phyloP scores from a whole-genome alignment of 768 basidiomycete species.

The Phanerochaete sordida region DNA sequence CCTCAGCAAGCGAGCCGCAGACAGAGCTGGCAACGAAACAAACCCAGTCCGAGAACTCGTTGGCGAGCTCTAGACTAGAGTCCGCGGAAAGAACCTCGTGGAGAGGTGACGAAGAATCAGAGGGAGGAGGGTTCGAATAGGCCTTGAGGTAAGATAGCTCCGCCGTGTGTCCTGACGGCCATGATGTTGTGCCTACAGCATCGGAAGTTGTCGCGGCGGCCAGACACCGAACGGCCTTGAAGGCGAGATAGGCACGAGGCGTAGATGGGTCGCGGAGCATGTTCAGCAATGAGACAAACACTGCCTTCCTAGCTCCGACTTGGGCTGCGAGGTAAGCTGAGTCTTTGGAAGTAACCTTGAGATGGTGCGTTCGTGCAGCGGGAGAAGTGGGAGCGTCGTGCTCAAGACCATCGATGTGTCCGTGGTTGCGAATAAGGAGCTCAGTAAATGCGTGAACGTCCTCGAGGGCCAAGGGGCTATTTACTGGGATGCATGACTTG shows the following conservation, averaged over 20 bases:
- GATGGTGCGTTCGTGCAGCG: neutral
- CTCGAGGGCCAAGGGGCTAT: slow-evolving; percentile 51
- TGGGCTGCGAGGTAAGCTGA: neutral
- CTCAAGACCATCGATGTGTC: slow-evolving; percentile 58
- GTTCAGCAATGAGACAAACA: slow-evolving; percentile 48
- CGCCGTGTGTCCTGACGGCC: slow-evolving; percentile 25
- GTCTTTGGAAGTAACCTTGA: neutral
- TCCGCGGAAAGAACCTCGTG: slow-evolving; percentile 33
- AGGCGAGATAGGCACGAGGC: slow-evolving; percentile 52
- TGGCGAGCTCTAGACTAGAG: slow-evolving; percentile 34
- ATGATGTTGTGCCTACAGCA: slow-evolving; percentile 24
- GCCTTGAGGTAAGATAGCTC: slow-evolving; percentile 25
- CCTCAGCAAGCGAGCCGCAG: slow-evolving; percentile 50
- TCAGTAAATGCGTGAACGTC: slow-evolving; percentile 73
- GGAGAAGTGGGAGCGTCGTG: slow-evolving; percentile 31
- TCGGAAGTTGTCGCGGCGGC: slow-evolving; percentile 39
- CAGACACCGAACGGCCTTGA: slow-evolving; percentile 60
- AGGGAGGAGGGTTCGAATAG: slow-evolving; percentile 14
- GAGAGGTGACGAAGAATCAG: slow-evolving; percentile 33
- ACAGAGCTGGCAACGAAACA: slow-evolving; percentile 52
- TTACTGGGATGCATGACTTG: slow-evolving; percentile 68
- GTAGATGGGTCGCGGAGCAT: slow-evolving; percentile 55
- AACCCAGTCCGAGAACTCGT: slow-evolving; percentile 63
- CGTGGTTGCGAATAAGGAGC: slow-evolving; percentile 55
- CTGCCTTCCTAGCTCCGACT: slow-evolving; percentile 35